Base-by-base conservation (phyloP, 148 eudicot species). In the Oxyria digyna region DNA sequence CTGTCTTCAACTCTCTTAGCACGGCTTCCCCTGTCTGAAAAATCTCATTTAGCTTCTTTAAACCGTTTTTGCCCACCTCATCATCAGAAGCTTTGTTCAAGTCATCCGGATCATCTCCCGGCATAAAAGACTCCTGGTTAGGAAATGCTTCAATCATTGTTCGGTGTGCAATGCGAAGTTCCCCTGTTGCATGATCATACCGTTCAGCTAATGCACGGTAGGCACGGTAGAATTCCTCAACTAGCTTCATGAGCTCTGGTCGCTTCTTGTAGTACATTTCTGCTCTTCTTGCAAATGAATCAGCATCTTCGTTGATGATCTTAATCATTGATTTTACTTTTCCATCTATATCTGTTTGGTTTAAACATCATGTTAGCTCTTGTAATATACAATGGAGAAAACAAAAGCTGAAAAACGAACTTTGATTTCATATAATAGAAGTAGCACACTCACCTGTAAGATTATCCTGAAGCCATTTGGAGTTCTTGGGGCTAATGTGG, bases 261-360 rank as follows among this genome's bases (percentile, higher is more conserved):
- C 99, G 78, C 72, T 94, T 94, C 77, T 88, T 87, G 57, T 94
- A 94, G 81, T 94, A 94, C 99, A 94, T 94, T 73, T 94, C 99
- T 15, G 99, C 99, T 74, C 97, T 83, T 78, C 97, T 83, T 43
- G 99, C 99, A 84, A 94, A 94, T 73, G 99, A 94, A 80, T 94
- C 99, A 27, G 99, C 99, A 80, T 94, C 99, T 84, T 94, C 99
- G 77, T 90, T 96, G 64, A 94, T 90, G 72, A 94, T 92, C 79
- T 90, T 94, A 74, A 94, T 90, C 99, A 94, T 94, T 50, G 89
- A 70, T 78, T 94, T 94, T 11, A 94, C 96, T 75, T 94, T 94
- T 79, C 85, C 71, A 75, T 94, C 99, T 82, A 94, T 90, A 68
- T 94, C 99, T 94, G 85, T 71, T 23, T 20, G 31, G 65, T 59